Conservation (phyloP, 2,329 filamentous ascomycete species). For the Cadophora sp. region DNA sequence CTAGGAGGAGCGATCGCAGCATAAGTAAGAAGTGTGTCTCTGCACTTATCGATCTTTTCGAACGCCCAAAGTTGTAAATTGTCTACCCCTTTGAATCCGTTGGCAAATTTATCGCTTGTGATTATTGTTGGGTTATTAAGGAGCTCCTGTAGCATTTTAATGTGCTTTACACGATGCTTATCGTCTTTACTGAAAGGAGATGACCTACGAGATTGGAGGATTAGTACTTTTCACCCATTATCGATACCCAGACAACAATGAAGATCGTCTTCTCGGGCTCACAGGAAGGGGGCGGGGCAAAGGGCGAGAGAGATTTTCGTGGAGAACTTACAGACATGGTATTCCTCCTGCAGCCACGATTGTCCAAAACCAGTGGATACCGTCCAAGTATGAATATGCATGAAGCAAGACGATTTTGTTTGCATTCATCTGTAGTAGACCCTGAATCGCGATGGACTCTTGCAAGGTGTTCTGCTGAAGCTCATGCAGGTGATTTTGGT, state of each 20-base stretch:
- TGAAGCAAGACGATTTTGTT: slow-evolving; percentile 40
- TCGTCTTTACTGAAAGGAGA: slow-evolving; percentile 43
- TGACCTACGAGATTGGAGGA: neutral
- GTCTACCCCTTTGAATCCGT: slow-evolving; percentile 32
- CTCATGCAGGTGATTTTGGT: neutral
- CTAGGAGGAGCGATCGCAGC: neutral
- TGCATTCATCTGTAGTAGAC: neutral
- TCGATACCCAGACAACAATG: neutral
- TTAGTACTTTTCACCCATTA: neutral
- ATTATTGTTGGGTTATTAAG: slow-evolving; percentile 40
- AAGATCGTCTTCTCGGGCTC: neutral
- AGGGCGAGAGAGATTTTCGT: neutral
- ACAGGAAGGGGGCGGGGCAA: neutral
- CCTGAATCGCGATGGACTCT: slow-evolving; percentile 4
- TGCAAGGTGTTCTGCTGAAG: neutral
- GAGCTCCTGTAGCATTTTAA: slow-evolving; percentile 40
- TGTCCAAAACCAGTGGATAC: slow-evolving; percentile 49
- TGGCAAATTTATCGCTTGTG: slow-evolving; percentile 31
- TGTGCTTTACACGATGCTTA: slow-evolving; percentile 41
- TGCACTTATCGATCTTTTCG: neutral
- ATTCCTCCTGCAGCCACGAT: slow-evolving; percentile 46
- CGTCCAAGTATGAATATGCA: slow-evolving; percentile 47
- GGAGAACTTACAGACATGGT: slow-evolving; percentile 1
- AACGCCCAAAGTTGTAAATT: slow-evolving; percentile 12
- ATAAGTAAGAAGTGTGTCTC: neutral